Base-by-base conservation (phyloP, 257 asterid genomes). In the Ajuga chamaepitys region DNA sequence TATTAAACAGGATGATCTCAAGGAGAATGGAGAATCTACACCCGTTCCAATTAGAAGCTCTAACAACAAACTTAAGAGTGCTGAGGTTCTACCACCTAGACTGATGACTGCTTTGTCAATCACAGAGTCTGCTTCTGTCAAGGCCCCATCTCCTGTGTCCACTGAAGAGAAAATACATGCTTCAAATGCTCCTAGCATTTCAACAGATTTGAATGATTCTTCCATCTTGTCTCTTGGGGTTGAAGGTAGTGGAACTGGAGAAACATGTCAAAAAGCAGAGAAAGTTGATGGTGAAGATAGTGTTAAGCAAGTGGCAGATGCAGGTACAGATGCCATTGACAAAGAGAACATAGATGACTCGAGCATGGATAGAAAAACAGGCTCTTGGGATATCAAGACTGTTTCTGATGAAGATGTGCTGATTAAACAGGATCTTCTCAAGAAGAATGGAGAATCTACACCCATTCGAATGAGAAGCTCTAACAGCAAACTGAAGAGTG, bases 401-500 rank as follows among this genome's bases (percentile, higher is more conserved):
- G 53, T 42, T 70, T 48, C 53, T 45, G 68, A 64, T 61, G 72
- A 68, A 57, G 77, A 30, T 30, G 38, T 25, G 47, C 30, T 45
- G 17, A 13, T 22, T 64, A 46, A 44, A 47, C 71, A 59, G 74
- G 58, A 44, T 60, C 70, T 12, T 8, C 37, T 30, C 7, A 30
- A 30, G 37, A 30, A 30, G 3, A 30, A 8, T 30, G 87, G 81
- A 32, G 46, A 80, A 72, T 77, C 75, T 63, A 28, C 69, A 60
- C 54, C 76, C 71, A 76, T 80, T 68, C 86, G 85, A 41, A 73
- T 35, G 40, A 80, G 76, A 68, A 79, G 81, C 64, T 77, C 86
- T 61, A 82, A 67, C 74, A 72, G 70, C 68, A 89, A 88, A 70
- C 73, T 76, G 59, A 88, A 81, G 87, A 65, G 58, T 58, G 67